Conservation (phyloP, 2,329 filamentous ascomycete genomes). For the Fusarium albidum region DNA sequence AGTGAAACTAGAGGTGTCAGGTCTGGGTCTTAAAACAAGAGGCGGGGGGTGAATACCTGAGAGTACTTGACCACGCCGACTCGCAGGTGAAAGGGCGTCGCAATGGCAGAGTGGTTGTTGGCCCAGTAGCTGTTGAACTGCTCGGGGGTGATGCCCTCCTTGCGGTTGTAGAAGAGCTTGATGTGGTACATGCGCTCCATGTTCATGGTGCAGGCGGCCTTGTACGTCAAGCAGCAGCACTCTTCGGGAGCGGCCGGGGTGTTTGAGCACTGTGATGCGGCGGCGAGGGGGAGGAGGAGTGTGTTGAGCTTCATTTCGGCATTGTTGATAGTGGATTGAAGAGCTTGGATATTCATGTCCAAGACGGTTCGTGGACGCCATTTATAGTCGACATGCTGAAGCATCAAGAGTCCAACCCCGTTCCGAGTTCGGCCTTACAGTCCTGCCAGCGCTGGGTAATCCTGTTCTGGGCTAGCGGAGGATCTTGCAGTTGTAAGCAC, state of each 20-base stretch:
- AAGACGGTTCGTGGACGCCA: too few relatives aligned
- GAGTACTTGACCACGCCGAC: neutral
- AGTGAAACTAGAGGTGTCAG: neutral
- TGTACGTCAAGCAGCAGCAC: conserved; percentile 27
- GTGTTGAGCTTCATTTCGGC: neutral
- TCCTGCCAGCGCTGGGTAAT: too few relatives aligned
- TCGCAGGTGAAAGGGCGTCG: neutral
- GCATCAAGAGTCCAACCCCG: too few relatives aligned
- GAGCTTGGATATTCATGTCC: too few relatives aligned
- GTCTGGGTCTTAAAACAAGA: neutral
- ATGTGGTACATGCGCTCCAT: conserved; percentile 24
- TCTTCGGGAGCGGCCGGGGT: neutral
- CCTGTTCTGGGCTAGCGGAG: too few relatives aligned
- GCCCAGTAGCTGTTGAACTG: neutral
- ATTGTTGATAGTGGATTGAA: too few relatives aligned
- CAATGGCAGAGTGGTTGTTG: neutral
- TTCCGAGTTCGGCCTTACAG: too few relatives aligned
- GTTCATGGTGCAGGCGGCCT: conserved; percentile 28
- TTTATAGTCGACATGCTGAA: too few relatives aligned
- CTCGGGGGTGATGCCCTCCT: neutral
- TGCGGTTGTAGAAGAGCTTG: neutral
- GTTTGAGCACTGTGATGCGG: neutral
- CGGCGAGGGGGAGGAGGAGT: neutral
- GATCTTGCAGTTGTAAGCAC: too few relatives aligned
- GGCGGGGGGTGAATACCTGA: neutral